Evolutionary conservation across 2,329 filamentous ascomycete genomes (phyloP).

Genomic region (Colletotrichum destructivum): DNA sequence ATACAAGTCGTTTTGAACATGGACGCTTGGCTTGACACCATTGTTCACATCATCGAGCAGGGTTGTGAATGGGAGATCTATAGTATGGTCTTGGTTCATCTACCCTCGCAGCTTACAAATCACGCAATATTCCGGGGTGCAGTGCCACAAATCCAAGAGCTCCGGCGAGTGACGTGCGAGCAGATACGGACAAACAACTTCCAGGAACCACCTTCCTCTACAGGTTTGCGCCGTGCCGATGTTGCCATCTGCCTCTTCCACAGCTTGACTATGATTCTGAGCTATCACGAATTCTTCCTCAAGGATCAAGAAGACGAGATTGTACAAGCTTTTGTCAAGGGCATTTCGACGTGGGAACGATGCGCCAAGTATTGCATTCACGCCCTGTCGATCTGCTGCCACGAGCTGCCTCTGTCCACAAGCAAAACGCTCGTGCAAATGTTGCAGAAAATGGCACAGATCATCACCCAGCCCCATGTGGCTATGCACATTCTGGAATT

Average conservation of each 20-base stretch:
- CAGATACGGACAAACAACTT: conserved; percentile 84
- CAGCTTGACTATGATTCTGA: conserved; percentile 87
- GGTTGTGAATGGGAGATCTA: conserved; percentile 92
- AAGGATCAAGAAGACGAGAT: conserved; percentile 92
- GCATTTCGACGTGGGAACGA: conserved; percentile 86
- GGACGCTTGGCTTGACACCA: conserved; percentile 81
- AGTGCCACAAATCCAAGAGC: conserved; percentile 80
- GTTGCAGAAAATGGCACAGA: conserved; percentile 93
- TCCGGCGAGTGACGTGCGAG: conserved; percentile 85
- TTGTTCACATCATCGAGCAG: conserved; percentile 78
- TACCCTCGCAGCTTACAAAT: conserved; percentile 91
- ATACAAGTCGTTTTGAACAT: conserved; percentile 69
- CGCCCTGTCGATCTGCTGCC: conserved; percentile 93
- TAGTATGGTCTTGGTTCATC: conserved; percentile 88
- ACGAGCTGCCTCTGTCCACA: conserved; percentile 90
- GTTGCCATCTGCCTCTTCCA: conserved; percentile 92
- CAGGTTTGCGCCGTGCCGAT: conserved; percentile 87
- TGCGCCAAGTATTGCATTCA: conserved; percentile 96
- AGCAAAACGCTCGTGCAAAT: conserved; percentile 89
- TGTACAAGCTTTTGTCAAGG: conserved; percentile 87
- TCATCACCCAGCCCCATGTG: conserved; percentile 93
- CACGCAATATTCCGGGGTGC: conserved; percentile 86
- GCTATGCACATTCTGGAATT: conserved; percentile 98
- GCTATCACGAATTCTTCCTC: conserved; percentile 88
- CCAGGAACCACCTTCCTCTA: conserved; percentile 84